Conservation (phyloP, 345 rosid species). For the Aurinia saxatilis region DNA sequence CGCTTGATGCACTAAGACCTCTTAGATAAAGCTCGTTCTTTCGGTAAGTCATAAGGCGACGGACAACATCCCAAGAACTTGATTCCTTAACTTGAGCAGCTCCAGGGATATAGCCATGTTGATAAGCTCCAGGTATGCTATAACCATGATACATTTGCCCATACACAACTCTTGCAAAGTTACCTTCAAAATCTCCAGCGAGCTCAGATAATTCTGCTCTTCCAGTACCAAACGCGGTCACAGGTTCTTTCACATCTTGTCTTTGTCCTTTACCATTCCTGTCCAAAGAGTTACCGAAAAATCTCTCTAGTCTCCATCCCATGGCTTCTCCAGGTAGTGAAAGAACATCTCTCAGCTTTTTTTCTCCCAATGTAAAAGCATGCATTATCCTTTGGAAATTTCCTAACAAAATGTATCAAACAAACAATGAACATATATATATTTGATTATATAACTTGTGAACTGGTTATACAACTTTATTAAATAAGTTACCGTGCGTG, state of each 20-base stretch:
- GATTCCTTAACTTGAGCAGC: slow-evolving; percentile 28
- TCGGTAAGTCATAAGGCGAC: slow-evolving; percentile 23
- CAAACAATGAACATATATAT: background rate
- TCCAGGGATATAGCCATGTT: slow-evolving; percentile 10
- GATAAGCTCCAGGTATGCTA: slow-evolving; percentile 18
- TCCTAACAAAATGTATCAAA: slow-evolving; percentile 31
- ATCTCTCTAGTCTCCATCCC: slow-evolving; percentile 55
- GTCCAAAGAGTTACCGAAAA: slow-evolving; percentile 58
- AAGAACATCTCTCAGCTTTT: slow-evolving; percentile 50
- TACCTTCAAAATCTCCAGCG: slow-evolving; percentile 47
- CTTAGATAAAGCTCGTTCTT: slow-evolving; percentile 19
- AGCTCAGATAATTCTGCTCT: slow-evolving; percentile 53
- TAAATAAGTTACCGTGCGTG: slow-evolving; percentile 51
- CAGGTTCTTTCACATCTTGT: slow-evolving; percentile 56
- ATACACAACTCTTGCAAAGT: slow-evolving; percentile 37
- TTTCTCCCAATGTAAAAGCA: slow-evolving; percentile 57
- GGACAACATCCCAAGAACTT: slow-evolving; percentile 27
- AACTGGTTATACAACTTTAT: background rate
- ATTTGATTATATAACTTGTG: background rate
- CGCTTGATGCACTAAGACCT: slow-evolving; percentile 33
- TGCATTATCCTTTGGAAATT: slow-evolving; percentile 56
- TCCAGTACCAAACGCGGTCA: slow-evolving; percentile 76
- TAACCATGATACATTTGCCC: slow-evolving; percentile 50
- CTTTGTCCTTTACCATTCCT: slow-evolving; percentile 85
- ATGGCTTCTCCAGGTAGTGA: slow-evolving; percentile 49